phyloP scores from a whole-genome alignment of 768 basidiomycete genomes.

The Xerocomus potaroensis region DNA sequence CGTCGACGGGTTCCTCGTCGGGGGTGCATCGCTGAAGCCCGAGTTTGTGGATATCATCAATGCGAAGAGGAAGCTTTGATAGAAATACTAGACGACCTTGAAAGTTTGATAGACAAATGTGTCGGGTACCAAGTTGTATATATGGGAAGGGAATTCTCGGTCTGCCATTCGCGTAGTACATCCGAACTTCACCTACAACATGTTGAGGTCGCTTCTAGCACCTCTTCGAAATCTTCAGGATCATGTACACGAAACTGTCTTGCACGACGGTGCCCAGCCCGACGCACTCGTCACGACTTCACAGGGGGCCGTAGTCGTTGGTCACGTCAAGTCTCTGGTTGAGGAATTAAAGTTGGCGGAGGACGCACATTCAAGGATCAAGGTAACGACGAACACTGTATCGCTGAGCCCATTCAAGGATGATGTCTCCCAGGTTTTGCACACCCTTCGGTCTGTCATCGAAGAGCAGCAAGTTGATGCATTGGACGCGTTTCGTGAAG shows the following conservation, averaged over 20 bases:
- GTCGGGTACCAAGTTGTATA: no score
- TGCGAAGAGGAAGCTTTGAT: conserved; percentile 36
- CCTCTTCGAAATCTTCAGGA: conserved; percentile 58
- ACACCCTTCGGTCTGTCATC: conserved; percentile 66
- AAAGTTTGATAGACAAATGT: neutral
- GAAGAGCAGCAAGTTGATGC: conserved; percentile 61
- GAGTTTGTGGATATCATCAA: conserved; percentile 95
- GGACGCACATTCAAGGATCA: conserved; percentile 40
- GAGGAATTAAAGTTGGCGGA: conserved; percentile 64
- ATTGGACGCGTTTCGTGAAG: conserved; percentile 73
- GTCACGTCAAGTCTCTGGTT: conserved; percentile 65
- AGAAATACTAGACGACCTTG: neutral
- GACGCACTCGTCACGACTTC: neutral
- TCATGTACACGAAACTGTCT: conserved; percentile 26
- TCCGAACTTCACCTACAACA: conserved; percentile 20
- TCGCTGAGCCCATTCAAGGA: neutral
- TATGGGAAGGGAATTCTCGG: conserved; percentile 8
- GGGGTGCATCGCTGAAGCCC: conserved; percentile 96
- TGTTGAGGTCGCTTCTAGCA: conserved; percentile 58
- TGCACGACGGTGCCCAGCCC: conserved; percentile 26
- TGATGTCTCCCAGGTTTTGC: conserved; percentile 43
- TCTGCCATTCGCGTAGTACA: no score
- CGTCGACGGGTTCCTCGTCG: conserved; percentile 97
- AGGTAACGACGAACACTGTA: conserved; percentile 39
- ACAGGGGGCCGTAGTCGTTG: conserved; percentile 3